Evolutionary conservation across 2,329 filamentous ascomycete genomes (phyloP).

Genomic region (Trichothecium sympodiale): DNA sequence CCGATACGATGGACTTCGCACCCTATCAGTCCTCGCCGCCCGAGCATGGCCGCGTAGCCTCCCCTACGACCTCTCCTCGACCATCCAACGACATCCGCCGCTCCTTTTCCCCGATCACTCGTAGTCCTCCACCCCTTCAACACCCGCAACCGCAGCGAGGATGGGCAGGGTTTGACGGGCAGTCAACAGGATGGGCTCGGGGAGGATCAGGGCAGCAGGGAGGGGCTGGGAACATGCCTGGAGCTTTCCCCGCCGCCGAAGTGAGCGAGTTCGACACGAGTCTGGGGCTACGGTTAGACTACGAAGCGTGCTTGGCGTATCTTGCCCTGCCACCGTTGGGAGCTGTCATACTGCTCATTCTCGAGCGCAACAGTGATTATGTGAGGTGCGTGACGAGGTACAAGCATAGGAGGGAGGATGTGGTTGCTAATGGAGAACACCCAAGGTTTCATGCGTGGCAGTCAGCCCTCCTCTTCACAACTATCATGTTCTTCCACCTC

Average conservation of each 20-base stretch:
- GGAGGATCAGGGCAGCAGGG: slow-evolving; percentile 5
- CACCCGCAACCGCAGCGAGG: slow-evolving; percentile 46
- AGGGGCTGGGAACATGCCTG: slow-evolving; percentile 17
- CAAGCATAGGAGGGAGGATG: too few relatives aligned
- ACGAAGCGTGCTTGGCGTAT: slow-evolving; percentile 87
- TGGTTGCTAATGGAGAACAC: too few relatives aligned
- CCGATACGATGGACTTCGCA: slow-evolving; percentile 73
- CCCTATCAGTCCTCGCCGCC: slow-evolving; percentile 92
- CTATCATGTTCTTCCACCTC: slow-evolving; percentile 65
- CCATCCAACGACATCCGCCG: slow-evolving; percentile 43
- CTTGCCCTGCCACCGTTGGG: slow-evolving; percentile 75
- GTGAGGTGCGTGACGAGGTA: slow-evolving; percentile 53
- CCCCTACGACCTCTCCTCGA: slow-evolving; percentile 48
- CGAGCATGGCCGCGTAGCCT: slow-evolving; percentile 71
- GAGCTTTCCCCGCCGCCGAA: slow-evolving; percentile 31
- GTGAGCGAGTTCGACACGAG: slow-evolving; percentile 85
- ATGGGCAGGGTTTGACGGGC: slow-evolving; percentile 33
- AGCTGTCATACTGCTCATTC: slow-evolving; percentile 68
- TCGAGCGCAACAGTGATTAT: slow-evolving; percentile 94
- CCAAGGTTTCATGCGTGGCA: slow-evolving; percentile 98
- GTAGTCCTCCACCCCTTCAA: slow-evolving; percentile 28
- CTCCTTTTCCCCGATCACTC: slow-evolving; percentile 39
- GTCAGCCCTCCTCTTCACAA: slow-evolving; percentile 70
- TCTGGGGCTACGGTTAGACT: slow-evolving; percentile 73
- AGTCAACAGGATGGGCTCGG: slow-evolving; percentile 19